Conservation (phyloP, 129 eudicot species). For the Centaurea solstitialis region DNA sequence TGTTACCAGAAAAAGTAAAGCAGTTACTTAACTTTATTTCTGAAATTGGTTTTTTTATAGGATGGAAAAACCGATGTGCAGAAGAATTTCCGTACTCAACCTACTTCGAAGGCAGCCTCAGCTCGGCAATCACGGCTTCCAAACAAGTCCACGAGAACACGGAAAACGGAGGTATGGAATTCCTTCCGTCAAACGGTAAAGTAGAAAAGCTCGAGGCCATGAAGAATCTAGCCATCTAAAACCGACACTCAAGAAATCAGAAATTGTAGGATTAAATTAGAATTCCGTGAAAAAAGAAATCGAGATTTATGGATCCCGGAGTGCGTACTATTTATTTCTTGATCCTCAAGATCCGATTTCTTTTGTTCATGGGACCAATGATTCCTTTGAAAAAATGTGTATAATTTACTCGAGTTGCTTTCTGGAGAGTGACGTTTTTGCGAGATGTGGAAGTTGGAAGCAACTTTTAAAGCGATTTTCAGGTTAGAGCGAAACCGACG, state of each 20-base stretch:
- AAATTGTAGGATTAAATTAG: conserved; percentile 5
- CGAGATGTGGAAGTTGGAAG: not conserved
- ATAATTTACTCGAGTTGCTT: conserved; percentile 32
- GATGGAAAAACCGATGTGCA: conserved; percentile 83
- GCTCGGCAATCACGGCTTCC: conserved; percentile 45
- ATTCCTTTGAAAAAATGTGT: conserved; percentile 51
- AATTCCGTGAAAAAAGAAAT: not conserved
- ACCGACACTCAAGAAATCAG: not conserved
- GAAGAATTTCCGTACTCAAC: conserved; percentile 85
- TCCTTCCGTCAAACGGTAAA: conserved; percentile 58
- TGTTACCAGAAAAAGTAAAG: not conserved
- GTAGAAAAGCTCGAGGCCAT: conserved; percentile 62
- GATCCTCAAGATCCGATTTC: conserved; percentile 11
- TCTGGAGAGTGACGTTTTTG: conserved; percentile 10
- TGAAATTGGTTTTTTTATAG: conserved; percentile 33
- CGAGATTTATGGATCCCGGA: not conserved
- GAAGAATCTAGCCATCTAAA: conserved; percentile 64
- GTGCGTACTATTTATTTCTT: not conserved
- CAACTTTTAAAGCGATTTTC: not conserved
- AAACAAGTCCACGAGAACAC: conserved; percentile 29
- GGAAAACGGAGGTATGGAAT: conserved; percentile 50
- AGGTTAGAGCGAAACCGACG: not conserved
- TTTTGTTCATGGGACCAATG: conserved; percentile 21
- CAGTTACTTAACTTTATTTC: not conserved
- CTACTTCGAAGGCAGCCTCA: conserved; percentile 70